These are phyloP conservation scores for Echria macrotheca DNA, from an alignment of 495 filamentous ascomycete species.

Conservation along the genomic window DNA sequence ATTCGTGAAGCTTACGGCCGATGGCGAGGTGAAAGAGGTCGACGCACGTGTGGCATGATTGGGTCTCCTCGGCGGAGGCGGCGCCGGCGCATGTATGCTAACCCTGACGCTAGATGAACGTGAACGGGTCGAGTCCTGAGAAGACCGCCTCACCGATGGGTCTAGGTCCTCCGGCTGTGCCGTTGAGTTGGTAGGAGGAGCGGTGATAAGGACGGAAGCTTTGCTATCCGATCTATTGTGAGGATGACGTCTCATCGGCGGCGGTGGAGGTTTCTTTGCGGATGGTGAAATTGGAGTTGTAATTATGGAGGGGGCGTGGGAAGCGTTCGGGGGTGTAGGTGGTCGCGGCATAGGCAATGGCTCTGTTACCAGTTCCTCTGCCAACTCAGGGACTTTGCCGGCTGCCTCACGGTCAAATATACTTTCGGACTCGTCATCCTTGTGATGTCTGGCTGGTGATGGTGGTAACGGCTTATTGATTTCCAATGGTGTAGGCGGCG, in stretches of 20 bases:
- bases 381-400: constrained; percentile 39
- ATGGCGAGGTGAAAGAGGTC: constrained; percentile 16
- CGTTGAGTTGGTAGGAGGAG: constrained; percentile 15
- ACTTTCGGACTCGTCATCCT: constrained; percentile 33
- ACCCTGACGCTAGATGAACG: constrained; percentile 36
- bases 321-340: constrained; percentile 28
- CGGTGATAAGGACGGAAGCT: constrained; percentile 17
- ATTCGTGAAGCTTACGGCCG: constrained; percentile 8
- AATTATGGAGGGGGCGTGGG: constrained; percentile 20
- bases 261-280: constrained; percentile 40
- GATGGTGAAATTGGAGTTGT: constrained; percentile 9
- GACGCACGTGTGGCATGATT: constrained; percentile 27
- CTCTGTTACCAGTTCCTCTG: constrained; percentile 24
- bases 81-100: constrained; percentile 32
- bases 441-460: constrained; percentile 37
- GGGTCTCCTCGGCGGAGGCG: constrained; percentile 41
- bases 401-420: constrained; percentile 41
- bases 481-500: constrained; percentile 32
- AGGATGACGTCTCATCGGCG: constrained; percentile 42
- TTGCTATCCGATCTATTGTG: constrained; percentile 39
- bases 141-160: constrained; percentile 33
- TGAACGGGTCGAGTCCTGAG: constrained; percentile 38
- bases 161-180: constrained; percentile 25
- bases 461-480: constrained; percentile 47
- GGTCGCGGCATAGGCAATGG: constrained; percentile 24